Evolutionary conservation across 352 stramenopile genomes (phyloP).

Genomic region (Lagenidium giganteum): DNA sequence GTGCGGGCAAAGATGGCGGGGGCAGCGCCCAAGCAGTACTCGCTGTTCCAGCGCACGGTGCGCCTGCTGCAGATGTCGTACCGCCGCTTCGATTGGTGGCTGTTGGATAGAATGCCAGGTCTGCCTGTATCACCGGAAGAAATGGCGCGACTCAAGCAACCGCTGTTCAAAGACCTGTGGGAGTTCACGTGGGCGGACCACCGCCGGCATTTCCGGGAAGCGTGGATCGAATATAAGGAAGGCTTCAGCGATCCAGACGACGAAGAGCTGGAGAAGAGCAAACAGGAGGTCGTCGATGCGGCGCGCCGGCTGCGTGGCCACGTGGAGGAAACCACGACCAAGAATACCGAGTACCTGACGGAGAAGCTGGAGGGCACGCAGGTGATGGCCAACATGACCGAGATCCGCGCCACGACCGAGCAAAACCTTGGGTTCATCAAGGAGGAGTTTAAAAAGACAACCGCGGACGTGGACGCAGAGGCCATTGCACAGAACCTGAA

Average conservation of each 20-base stretch:
- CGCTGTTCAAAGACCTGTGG: conserved; percentile 71
- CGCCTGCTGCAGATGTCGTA: conserved; percentile 63
- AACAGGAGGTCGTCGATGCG: conserved; percentile 50
- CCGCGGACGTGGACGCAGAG: conserved; percentile 57
- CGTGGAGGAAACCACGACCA: conserved; percentile 40
- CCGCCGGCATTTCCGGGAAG: conserved; percentile 42
- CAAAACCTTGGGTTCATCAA: conserved; percentile 54
- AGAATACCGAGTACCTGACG: conserved; percentile 56
- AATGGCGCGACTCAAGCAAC: conserved; percentile 29
- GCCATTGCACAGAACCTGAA: conserved; percentile 47
- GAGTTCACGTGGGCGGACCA: conserved; percentile 74
- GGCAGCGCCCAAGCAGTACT: conserved; percentile 50
- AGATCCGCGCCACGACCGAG: conserved; percentile 32
- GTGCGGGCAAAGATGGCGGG: no score
- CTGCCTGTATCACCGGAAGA: conserved; percentile 68
- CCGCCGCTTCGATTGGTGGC: conserved; percentile 39
- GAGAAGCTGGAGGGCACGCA: conserved; percentile 65
- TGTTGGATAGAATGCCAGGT: conserved; percentile 52
- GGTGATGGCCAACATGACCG: conserved; percentile 49
- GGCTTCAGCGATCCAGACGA: conserved; percentile 53
- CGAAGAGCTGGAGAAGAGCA: conserved; percentile 54
- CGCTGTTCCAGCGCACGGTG: conserved; percentile 74
- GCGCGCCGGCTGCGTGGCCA: conserved; percentile 41
- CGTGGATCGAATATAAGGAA: conserved; percentile 69
- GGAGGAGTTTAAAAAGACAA: conserved; percentile 41